Base-by-base conservation (phyloP, 257 asterid species). In the Gentiana straminea region DNA sequence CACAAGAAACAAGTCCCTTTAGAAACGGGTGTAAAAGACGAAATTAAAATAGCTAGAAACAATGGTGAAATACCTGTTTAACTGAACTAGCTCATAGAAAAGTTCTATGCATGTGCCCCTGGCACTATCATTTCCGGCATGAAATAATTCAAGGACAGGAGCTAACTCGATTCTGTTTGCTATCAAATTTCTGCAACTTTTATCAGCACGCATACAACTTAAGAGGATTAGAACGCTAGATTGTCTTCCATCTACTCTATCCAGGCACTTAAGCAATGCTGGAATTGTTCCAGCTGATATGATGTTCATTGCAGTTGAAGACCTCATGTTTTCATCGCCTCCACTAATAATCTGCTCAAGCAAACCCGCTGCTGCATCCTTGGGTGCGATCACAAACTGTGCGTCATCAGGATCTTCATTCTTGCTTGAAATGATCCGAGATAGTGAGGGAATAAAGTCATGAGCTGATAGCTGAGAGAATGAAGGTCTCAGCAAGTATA, bases 341-440 rank as follows among this genome's bases (percentile, higher is more conserved):
- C 81, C 89, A 12, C 52, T 65, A 8, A 84, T 80, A 52, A 86
- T 78, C 60, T 80, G 75, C 63, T 81, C 89, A 0, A 86, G 86
- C 79, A 86, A 73, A 53, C 68, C 74, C 45, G 78, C 39, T 32
- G 94, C 82, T 51, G 96, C 89, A 70, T 86, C 94, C 73, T 84
- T 86, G 54, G 94, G 82, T 33, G 75, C 83, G 44, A 86, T 53
- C 47, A 64, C 81, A 62, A 72, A 73, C 46, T 61, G 78, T 51
- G 75, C 69, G 59, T 64, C 75, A 33, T 56, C 13, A 15, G 60
- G 52, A 15, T 74, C 81, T 47, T 81, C 94, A 47, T 63, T 73
- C 64, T 70, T 81, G 64, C 63, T 72, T 35, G 89, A 72, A 51
- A 84, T 71, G 34, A 79, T 61, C 56, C 59, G 80, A 44, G 69